phyloP scores from a whole-genome alignment of 2,329 filamentous ascomycete species.

The Camptophora hylomeconis region DNA sequence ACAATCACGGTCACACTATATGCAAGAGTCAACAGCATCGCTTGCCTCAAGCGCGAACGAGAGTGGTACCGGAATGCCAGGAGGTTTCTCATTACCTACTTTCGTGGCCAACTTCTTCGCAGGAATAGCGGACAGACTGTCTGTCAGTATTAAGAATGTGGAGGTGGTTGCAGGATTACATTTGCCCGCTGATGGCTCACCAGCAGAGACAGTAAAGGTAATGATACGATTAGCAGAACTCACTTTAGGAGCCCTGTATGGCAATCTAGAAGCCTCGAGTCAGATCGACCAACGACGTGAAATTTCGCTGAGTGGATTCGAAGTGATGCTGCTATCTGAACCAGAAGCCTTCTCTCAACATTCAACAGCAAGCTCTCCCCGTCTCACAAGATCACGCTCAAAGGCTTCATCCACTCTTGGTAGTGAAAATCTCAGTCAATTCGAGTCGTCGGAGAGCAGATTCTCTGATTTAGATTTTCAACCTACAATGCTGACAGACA shows the following conservation, averaged over 20 bases:
- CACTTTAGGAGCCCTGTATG: constrained; percentile 6
- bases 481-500: no score
- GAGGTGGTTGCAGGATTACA: constrained; percentile 39
- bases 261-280: constrained; percentile 1
- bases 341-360: constrained; percentile 12
- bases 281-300: constrained; percentile 7
- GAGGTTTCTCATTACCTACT: constrained; percentile 41
- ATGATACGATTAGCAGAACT: constrained; percentile 11
- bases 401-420: no score
- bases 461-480: no score
- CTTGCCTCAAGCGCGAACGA: constrained; percentile 38
- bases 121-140: constrained; percentile 43
- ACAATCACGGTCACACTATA: constrained; percentile 34
- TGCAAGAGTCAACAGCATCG: constrained; percentile 37
- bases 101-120: constrained; percentile 48
- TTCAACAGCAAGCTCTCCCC: constrained; percentile 11
- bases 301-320: constrained; percentile 10
- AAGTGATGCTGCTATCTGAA: constrained; percentile 12
- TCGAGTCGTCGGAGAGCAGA: no score
- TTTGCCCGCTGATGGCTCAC: constrained; percentile 1
- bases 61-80: constrained; percentile 38
- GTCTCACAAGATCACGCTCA: constrained; percentile 8
- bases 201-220: constrained; percentile 11
- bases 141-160: constrained; percentile 40
- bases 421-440: no score